Evolutionary conservation across 805 yeast species (phyloP).

Genomic region (Yamadazyma akitaensis): DNA sequence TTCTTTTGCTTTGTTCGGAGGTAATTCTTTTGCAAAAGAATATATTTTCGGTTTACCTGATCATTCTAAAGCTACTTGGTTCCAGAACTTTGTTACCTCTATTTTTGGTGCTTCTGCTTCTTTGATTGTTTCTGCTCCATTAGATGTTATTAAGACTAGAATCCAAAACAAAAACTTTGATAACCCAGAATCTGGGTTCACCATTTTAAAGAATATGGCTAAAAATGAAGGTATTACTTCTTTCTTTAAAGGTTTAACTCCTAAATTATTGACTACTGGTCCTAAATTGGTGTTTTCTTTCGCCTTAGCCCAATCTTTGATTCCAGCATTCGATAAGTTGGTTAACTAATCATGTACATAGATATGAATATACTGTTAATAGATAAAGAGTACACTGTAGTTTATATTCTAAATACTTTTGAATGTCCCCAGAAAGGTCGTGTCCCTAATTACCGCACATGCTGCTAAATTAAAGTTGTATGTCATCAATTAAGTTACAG

Average conservation of each 20-base stretch:
- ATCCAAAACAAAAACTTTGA: conserved; percentile 96
- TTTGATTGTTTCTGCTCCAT: conserved; percentile 93
- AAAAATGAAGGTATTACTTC: conserved; percentile 86
- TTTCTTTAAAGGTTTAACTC: conserved; percentile 95
- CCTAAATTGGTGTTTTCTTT: conserved; percentile 98
- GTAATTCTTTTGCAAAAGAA: conserved; percentile 98
- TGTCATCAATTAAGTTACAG: neutral
- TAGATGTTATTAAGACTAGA: conserved; percentile 97
- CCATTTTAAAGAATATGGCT: conserved; percentile 87
- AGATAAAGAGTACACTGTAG: neutral
- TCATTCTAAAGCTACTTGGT: conserved; percentile 90
- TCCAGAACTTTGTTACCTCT: conserved; percentile 91
- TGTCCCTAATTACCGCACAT: conserved; percentile 2
- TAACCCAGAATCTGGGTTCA: conserved; percentile 90
- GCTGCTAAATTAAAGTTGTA: neutral
- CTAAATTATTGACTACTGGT: conserved; percentile 95
- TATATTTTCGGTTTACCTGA: conserved; percentile 83
- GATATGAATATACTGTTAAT: neutral
- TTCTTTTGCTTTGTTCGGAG: conserved; percentile 95
- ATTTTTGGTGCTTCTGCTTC: conserved; percentile 97
- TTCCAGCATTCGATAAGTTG: conserved; percentile 88
- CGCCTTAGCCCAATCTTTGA: conserved; percentile 94
- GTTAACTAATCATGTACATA: conserved; percentile 29
- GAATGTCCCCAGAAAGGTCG: neutral
- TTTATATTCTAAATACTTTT: neutral